Evolutionary conservation across 257 asterid species (phyloP).

Genomic region (Pogostemon cablin): DNA sequence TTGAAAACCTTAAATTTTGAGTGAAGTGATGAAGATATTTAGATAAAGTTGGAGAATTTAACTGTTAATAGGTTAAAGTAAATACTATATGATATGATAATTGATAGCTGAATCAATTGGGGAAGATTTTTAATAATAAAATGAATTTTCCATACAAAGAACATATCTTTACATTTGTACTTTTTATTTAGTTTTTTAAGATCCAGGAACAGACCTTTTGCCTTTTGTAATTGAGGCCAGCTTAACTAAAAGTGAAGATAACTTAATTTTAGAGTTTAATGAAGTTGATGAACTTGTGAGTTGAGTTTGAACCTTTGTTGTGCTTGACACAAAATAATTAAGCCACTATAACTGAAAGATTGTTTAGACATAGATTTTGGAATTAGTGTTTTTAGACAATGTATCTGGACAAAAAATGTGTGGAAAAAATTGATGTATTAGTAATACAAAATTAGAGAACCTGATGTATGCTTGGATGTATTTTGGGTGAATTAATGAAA

Average conservation of each 20-base stretch:
- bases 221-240: not conserved
- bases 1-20: not conserved
- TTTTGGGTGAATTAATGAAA: too few relatives aligned
- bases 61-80: not conserved
- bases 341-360: not conserved
- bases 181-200: not conserved
- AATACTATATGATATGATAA: not conserved
- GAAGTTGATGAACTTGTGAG: not conserved
- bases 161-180: not conserved
- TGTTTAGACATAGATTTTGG: not conserved
- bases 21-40: not conserved
- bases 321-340: not conserved
- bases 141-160: not conserved
- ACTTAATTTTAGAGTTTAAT: not conserved
- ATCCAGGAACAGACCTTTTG: not conserved
- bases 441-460: not conserved
- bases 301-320: not conserved
- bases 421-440: not conserved
- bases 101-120: too few relatives aligned
- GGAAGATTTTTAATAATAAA: not conserved
- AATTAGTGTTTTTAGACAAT: not conserved
- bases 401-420: not conserved
- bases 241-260: not conserved
- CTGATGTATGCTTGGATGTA: not conserved
- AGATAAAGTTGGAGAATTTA: not conserved